Conservation (phyloP, 805 yeast genomes). For the Wickerhamiella allomyrinae region DNA sequence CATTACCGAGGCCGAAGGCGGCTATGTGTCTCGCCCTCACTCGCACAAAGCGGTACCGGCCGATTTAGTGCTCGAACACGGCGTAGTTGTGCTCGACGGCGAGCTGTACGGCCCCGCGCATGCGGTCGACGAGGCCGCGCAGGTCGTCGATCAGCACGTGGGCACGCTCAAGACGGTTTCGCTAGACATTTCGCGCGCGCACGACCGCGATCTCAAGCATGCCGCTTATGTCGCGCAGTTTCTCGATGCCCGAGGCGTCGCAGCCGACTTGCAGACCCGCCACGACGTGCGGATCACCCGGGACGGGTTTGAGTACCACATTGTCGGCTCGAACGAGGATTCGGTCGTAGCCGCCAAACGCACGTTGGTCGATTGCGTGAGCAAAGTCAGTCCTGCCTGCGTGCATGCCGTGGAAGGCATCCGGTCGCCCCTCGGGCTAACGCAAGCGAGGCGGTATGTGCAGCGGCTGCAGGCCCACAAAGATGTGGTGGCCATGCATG, state of each 20-base stretch:
- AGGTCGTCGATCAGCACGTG: slow-evolving; percentile 45
- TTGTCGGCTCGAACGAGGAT: slow-evolving; percentile 38
- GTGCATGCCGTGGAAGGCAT: slow-evolving; percentile 48
- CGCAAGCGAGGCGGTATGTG: slow-evolving; percentile 29
- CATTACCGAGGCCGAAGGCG: neutral
- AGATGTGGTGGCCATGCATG: slow-evolving; percentile 34
- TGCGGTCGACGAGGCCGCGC: slow-evolving; percentile 47
- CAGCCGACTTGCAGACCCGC: slow-evolving; percentile 29
- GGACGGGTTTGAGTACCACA: slow-evolving; percentile 41
- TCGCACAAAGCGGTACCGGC: slow-evolving; percentile 2
- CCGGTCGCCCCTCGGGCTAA: slow-evolving; percentile 24
- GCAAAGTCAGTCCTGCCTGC: slow-evolving; percentile 53
- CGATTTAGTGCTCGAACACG: slow-evolving; percentile 15
- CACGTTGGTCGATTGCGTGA: slow-evolving; percentile 61
- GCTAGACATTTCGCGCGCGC: slow-evolving; percentile 79
- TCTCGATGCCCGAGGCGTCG: slow-evolving; percentile 28
- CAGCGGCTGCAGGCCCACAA: slow-evolving; percentile 15
- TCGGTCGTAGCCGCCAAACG: slow-evolving; percentile 52
- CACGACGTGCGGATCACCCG: slow-evolving; percentile 28
- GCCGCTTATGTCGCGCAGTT: slow-evolving; percentile 62
- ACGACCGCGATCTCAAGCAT: slow-evolving; percentile 62
- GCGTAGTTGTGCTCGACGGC: slow-evolving; percentile 35
- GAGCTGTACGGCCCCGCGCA: slow-evolving; percentile 48
- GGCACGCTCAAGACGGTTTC: slow-evolving; percentile 45
- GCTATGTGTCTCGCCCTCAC: neutral